Evolutionary conservation across 139 green algal genomes (phyloP).

Genomic region (Asterochloris erici): DNA sequence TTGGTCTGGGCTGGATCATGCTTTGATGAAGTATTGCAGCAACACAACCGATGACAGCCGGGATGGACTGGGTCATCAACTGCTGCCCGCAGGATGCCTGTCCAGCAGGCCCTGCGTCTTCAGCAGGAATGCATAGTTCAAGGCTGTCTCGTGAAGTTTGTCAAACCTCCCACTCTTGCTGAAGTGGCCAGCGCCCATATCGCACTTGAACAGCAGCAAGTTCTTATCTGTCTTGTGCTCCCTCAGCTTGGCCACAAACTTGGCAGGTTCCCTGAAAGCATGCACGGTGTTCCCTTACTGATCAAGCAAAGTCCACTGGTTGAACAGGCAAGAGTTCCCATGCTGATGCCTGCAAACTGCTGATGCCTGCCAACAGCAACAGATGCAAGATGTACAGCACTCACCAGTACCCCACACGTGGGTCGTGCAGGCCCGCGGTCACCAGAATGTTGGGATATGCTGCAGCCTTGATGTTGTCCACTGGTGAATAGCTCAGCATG

Average conservation of each 20-base stretch:
- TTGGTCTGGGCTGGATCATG: no score
- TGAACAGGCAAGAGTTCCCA: no score
- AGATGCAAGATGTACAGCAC: not conserved
- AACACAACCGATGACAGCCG: no score
- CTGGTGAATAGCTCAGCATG: slow-evolving; percentile 85
- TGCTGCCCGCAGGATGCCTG: not conserved
- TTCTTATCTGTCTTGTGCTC: slow-evolving; percentile 38
- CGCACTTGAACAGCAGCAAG: slow-evolving; percentile 71
- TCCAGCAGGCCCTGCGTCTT: slow-evolving; percentile 49
- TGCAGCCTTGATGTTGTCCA: slow-evolving; percentile 77
- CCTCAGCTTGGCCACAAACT: slow-evolving; percentile 82
- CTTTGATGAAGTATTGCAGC: no score
- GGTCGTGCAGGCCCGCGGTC: slow-evolving; percentile 76
- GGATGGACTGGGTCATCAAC: no score
- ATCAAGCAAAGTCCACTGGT: no score
- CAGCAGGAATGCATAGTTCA: slow-evolving; percentile 78
- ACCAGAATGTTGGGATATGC: slow-evolving; percentile 82
- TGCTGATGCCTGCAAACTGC: no score
- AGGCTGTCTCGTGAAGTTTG: slow-evolving; percentile 50
- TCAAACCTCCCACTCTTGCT: slow-evolving; percentile 62
- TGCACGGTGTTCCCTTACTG: not conserved
- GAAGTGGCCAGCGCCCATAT: slow-evolving; percentile 70
- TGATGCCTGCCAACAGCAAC: no score
- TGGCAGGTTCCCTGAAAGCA: slow-evolving; percentile 55
- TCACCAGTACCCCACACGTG: slow-evolving; percentile 60